These are phyloP conservation scores for Wickerhamomyces strasburgensis DNA, from an alignment of 805 yeast species.

Conservation along the genomic window DNA sequence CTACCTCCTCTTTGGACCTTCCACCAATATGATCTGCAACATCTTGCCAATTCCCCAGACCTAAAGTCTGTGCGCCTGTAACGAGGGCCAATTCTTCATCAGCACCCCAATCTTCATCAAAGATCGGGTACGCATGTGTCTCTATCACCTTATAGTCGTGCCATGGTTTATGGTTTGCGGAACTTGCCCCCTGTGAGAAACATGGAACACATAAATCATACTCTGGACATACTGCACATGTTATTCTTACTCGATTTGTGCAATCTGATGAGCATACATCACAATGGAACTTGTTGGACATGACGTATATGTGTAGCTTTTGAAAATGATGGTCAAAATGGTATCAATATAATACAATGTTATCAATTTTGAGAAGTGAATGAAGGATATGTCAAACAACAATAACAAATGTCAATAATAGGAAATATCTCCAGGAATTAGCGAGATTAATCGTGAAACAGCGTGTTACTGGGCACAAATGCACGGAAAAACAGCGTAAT, in stretches of 20 bases:
- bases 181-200: slow-evolving; percentile 74
- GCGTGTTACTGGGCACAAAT: too few species aligned
- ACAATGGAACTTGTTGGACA: slow-evolving; percentile 72
- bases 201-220: slow-evolving; percentile 98
- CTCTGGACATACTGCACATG: slow-evolving; percentile 89
- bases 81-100: slow-evolving; percentile 88
- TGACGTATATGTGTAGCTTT: slow-evolving; percentile 13
- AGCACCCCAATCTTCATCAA: slow-evolving; percentile 94
- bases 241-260: slow-evolving; percentile 82
- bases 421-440: too few species aligned
- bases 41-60: slow-evolving; percentile 97
- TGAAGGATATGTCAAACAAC: neutral
- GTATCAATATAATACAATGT: neutral
- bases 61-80: slow-evolving; percentile 88
- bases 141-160: slow-evolving; percentile 91
- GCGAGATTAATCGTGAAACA: too few species aligned
- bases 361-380: too few species aligned
- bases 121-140: slow-evolving; percentile 91
- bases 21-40: slow-evolving; percentile 95
- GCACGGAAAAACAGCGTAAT: too few species aligned
- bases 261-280: slow-evolving; percentile 97
- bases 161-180: slow-evolving; percentile 88
- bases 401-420: neutral
- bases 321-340: neutral
- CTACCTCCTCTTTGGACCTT: slow-evolving; percentile 87